Percentiles rank a stretch among this genome's conserved stretches.
phyloP scores from a whole-genome alignment of 2,329 filamentous ascomycete genomes.

The Ascochyta lentis region DNA sequence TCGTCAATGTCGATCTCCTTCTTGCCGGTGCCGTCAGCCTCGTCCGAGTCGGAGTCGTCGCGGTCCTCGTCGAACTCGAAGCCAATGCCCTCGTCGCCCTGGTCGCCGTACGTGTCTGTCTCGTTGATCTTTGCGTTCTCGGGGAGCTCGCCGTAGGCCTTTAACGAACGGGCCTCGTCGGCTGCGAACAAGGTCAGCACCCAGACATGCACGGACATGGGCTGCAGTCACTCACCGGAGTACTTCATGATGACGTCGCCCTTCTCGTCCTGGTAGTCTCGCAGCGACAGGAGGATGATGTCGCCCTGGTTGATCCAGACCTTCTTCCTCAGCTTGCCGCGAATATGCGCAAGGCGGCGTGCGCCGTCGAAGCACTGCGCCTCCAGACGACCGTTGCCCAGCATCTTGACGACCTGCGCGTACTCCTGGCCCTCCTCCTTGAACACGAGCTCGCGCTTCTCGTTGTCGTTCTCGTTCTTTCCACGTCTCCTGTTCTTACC shows the following conservation, averaged over 20 bases:
- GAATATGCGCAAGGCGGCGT: constrained; percentile 83
- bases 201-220: constrained; percentile 63
- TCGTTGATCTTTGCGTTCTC: constrained; percentile 99
- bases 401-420: constrained; percentile 92
- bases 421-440: constrained; percentile 97
- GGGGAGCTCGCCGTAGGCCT: constrained; percentile 96
- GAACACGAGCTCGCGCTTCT: constrained; percentile 98
- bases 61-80: constrained; percentile 98
- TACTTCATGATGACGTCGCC: constrained; percentile 96
- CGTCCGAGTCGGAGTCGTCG: constrained; percentile 59
- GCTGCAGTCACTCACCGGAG: constrained; percentile 41
- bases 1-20: constrained; percentile 96
- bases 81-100: constrained; percentile 90
- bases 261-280: constrained; percentile 94
- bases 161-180: constrained; percentile 93
- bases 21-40: constrained; percentile 66
- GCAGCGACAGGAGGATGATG: constrained; percentile 72
- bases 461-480: constrained; percentile 96
- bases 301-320: constrained; percentile 95
- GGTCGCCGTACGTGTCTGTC: constrained; percentile 90
- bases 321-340: constrained; percentile 98
- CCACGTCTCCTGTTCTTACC: constrained; percentile 98
- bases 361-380: constrained; percentile 94
- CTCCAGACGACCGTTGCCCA: constrained; percentile 92
- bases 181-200: constrained; percentile 77